Conservation (phyloP, 139 green algal genomes). For the Chlorella ohadii region DNA sequence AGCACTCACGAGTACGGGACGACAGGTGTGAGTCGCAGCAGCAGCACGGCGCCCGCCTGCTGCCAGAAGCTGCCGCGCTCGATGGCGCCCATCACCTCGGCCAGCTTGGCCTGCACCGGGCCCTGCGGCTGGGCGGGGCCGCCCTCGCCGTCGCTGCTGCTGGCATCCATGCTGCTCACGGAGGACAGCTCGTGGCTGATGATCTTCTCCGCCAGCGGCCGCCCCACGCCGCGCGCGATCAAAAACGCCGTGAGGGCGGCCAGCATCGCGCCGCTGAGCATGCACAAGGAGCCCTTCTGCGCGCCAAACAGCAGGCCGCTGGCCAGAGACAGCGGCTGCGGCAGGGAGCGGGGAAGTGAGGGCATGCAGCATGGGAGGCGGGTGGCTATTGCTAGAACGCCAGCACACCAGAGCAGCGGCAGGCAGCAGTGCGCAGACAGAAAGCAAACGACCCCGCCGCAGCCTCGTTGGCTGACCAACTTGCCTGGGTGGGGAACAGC, state of each 20-base stretch:
- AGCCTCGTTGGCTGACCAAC: neutral
- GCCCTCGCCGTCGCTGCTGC: neutral
- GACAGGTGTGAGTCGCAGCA: conserved; percentile 85
- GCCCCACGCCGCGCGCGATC: conserved; percentile 37
- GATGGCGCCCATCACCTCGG: conserved; percentile 62
- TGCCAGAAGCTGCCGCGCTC: conserved; percentile 71
- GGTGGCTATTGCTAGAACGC: neutral
- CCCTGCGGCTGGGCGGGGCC: too few relatives aligned
- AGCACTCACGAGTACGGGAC: conserved; percentile 71
- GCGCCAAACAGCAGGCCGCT: conserved; percentile 84
- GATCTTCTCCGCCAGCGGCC: conserved; percentile 25
- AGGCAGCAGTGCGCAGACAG: neutral
- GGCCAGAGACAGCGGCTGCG: conserved; percentile 78
- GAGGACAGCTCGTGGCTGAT: conserved; percentile 19
- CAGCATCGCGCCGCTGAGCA: conserved; percentile 35
- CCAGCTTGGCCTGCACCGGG: conserved; percentile 42
- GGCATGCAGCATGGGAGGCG: too few relatives aligned
- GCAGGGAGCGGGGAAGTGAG: neutral
- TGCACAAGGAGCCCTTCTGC: conserved; percentile 55
- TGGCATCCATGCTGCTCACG: neutral
- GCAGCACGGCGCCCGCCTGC: conserved; percentile 76
- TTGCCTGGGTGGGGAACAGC: conserved; percentile 76
- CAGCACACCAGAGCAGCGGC: neutral
- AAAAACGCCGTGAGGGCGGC: conserved; percentile 39
- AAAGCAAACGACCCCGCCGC: neutral